Evolutionary conservation across 78 protist genomes (phyloP).

Genomic region (Dictyostelium capitatum): DNA sequence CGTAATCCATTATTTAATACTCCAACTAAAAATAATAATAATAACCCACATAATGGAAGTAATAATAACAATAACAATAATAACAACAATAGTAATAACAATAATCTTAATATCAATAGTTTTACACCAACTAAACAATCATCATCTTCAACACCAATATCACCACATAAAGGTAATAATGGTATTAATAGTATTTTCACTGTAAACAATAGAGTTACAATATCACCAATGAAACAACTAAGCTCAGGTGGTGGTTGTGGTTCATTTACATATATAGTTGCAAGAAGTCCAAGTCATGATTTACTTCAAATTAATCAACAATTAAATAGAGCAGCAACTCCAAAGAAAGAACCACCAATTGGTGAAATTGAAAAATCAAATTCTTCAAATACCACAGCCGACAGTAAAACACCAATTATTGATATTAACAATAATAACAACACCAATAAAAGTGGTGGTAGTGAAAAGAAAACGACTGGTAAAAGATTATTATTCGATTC

Average conservation of each 20-base stretch:
- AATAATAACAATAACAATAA: background rate
- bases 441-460: background rate
- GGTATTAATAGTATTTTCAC: background rate
- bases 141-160: background rate
- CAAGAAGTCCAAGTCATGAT: slow-evolving; percentile 55
- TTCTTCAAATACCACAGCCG: background rate
- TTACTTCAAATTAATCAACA: slow-evolving; percentile 18
- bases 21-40: slow-evolving; percentile 4
- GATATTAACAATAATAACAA: slow-evolving; percentile 14
- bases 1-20: background rate
- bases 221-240: slow-evolving; percentile 17
- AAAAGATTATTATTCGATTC: slow-evolving; percentile 10
- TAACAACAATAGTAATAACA: background rate
- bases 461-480: background rate
- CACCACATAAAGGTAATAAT: slow-evolving; percentile 1
- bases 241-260: background rate
- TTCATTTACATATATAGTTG: slow-evolving; percentile 25
- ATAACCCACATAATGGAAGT: background rate
- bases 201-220: slow-evolving; percentile 19
- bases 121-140: background rate
- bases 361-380: no score
- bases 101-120: no score
- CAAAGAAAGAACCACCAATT: no score
- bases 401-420: background rate
- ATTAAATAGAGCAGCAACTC: background rate